phyloP scores from a whole-genome alignment of 2,329 filamentous ascomycete genomes.

The Nigrospora oryzae region DNA sequence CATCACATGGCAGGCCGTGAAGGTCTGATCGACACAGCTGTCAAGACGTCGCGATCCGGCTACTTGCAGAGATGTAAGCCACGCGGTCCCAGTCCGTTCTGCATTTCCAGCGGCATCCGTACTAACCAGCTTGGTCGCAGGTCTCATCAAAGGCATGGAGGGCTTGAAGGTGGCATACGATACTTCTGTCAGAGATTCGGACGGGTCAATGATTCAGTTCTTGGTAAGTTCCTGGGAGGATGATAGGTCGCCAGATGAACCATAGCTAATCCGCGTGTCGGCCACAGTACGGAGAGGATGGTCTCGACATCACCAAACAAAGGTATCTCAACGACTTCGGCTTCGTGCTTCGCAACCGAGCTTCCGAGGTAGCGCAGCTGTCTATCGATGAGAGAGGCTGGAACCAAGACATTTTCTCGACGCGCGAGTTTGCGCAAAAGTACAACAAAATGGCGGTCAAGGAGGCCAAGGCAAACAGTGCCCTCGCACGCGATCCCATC shows the following conservation, averaged over 20 bases:
- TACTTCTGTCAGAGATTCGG: slow-evolving; percentile 85
- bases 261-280: no score
- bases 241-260: no score
- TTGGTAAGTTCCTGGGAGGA: slow-evolving; percentile 26
- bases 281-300: slow-evolving; percentile 75
- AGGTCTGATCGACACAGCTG: slow-evolving; percentile 96
- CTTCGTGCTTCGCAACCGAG: slow-evolving; percentile 80
- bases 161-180: slow-evolving; percentile 89
- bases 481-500: slow-evolving; percentile 65
- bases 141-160: slow-evolving; percentile 96
- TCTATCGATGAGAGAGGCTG: slow-evolving; percentile 48
- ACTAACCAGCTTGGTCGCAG: no score
- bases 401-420: slow-evolving; percentile 32
- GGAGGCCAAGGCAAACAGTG: slow-evolving; percentile 48
- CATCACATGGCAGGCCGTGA: slow-evolving; percentile 99
- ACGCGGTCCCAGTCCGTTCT: no score
- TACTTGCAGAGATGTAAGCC: slow-evolving; percentile 76
- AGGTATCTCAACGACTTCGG: slow-evolving; percentile 85
- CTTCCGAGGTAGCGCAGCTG: slow-evolving; percentile 70
- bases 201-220: slow-evolving; percentile 90
- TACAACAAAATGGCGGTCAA: slow-evolving; percentile 79
- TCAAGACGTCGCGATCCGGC: slow-evolving; percentile 95
- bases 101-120: no score
- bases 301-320: slow-evolving; percentile 87
- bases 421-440: slow-evolving; percentile 56